Percentiles rank a stretch among this genome's conserved stretches.
Evolutionary conservation across 139 green algal genomes (phyloP).

Genomic region (Chlorella sp.): DNA sequence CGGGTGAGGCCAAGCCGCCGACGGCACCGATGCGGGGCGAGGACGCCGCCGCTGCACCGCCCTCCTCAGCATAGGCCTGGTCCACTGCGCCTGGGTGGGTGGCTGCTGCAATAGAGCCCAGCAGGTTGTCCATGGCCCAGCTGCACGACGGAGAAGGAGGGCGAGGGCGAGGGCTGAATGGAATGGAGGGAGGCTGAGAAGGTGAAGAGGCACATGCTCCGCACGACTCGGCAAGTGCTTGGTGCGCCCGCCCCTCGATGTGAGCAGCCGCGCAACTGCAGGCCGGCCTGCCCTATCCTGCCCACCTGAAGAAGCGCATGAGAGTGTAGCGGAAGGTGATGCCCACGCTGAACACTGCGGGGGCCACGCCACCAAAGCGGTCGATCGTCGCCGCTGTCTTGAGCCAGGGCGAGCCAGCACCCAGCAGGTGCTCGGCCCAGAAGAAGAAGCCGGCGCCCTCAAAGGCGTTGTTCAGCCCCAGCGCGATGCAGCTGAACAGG

Average conservation of each 20-base stretch:
- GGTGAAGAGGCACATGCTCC: background rate
- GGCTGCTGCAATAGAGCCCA: background rate
- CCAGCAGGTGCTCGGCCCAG: background rate
- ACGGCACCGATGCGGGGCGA: constrained; percentile 16
- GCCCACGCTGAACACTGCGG: background rate
- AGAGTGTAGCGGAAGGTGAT: constrained; percentile 20
- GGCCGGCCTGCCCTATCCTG: too few species aligned
- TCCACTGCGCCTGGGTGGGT: background rate
- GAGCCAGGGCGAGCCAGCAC: background rate
- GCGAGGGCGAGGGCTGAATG: too few species aligned
- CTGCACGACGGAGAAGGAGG: background rate
- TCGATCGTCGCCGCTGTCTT: background rate
- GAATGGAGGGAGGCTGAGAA: background rate
- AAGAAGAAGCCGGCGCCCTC: too few species aligned
- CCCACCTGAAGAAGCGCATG: constrained; percentile 14
- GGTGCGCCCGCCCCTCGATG: too few species aligned
- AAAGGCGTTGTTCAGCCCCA: too few species aligned
- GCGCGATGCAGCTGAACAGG: too few species aligned
- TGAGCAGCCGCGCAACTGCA: too few species aligned
- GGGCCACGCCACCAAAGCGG: background rate
- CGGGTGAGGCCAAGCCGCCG: background rate
- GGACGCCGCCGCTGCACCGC: background rate
- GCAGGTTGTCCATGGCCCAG: constrained; percentile 13
- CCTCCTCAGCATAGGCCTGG: background rate
- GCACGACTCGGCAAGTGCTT: too few species aligned